Percentiles rank a stretch among this genome's conserved stretches.
phyloP scores from a whole-genome alignment of 306 rosid species.

The Prunus padus region DNA sequence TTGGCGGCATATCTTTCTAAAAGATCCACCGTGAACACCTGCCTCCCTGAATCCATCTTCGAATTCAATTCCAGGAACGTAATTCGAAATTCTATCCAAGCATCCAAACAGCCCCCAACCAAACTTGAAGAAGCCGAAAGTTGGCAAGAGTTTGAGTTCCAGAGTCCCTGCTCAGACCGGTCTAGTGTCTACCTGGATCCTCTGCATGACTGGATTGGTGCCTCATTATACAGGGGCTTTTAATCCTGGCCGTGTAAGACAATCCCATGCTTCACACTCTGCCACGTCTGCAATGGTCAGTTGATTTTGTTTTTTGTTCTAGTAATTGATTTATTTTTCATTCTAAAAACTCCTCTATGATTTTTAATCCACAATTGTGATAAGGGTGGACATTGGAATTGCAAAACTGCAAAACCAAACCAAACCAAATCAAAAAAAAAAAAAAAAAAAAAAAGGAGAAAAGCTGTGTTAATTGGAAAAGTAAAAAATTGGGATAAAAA shows the following conservation, averaged over 20 bases:
- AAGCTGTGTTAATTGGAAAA: no score
- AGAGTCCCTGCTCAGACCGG: not conserved
- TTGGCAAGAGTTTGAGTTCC: not conserved
- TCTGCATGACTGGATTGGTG: not conserved
- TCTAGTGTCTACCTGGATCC: not conserved
- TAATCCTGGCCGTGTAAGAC: not conserved
- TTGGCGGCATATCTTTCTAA: constrained; percentile 87
- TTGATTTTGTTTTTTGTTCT: no score
- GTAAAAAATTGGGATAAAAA: no score
- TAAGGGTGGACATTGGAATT: no score
- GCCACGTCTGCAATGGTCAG: not conserved
- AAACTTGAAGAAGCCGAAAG: not conserved
- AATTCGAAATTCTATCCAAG: not conserved
- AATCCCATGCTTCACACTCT: not conserved
- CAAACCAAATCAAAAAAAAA: no score
- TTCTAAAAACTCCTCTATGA: no score
- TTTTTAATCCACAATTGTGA: no score
- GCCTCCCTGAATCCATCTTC: constrained; percentile 82
- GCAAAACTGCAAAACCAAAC: no score
- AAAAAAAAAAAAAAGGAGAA: no score
- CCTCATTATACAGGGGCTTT: not conserved
- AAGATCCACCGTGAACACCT: constrained; percentile 89
- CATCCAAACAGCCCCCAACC: not conserved
- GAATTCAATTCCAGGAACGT: constrained; percentile 9
- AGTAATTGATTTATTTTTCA: no score